phyloP scores from a whole-genome alignment of 352 stramenopile genomes.

The Bremia lactucae region DNA sequence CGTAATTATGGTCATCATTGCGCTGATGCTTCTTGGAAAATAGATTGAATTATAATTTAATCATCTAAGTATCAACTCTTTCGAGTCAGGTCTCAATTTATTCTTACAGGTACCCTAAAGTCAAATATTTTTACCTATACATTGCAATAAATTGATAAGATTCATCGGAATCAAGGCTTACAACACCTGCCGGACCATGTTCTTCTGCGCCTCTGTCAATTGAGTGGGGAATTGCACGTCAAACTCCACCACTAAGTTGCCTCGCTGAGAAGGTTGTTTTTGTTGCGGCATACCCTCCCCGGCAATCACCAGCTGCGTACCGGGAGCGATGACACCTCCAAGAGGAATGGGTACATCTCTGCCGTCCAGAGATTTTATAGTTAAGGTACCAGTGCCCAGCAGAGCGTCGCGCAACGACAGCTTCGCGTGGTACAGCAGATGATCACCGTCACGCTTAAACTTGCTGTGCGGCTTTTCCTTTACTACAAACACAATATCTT shows the following conservation, averaged over 20 bases:
- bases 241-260: constrained; percentile 94
- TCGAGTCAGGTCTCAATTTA: too few species aligned
- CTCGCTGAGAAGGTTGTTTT: constrained; percentile 61
- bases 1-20: constrained; percentile 67
- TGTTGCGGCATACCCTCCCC: constrained; percentile 95
- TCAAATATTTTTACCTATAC: too few species aligned
- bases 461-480: constrained; percentile 85
- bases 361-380: constrained; percentile 90
- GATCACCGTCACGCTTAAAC: constrained; percentile 91
- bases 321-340: constrained; percentile 86
- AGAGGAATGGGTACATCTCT: constrained; percentile 84
- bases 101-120: too few species aligned
- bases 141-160: too few species aligned
- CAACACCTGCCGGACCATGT: constrained; percentile 56
- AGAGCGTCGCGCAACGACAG: constrained; percentile 93
- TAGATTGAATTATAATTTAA: too few species aligned
- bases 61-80: too few species aligned
- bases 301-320: constrained; percentile 86
- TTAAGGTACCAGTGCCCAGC: constrained; percentile 84
- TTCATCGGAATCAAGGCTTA: too few species aligned
- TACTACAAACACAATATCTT: constrained; percentile 94
- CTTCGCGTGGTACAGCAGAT: constrained; percentile 91
- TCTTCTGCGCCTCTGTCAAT: constrained; percentile 73
- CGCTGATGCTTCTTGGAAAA: constrained; percentile 51
- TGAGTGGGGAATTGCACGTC: constrained; percentile 93